These are phyloP conservation scores for Eutrema salsugineum DNA, from an alignment of 441 rosid genomes.

Conservation along the genomic window DNA sequence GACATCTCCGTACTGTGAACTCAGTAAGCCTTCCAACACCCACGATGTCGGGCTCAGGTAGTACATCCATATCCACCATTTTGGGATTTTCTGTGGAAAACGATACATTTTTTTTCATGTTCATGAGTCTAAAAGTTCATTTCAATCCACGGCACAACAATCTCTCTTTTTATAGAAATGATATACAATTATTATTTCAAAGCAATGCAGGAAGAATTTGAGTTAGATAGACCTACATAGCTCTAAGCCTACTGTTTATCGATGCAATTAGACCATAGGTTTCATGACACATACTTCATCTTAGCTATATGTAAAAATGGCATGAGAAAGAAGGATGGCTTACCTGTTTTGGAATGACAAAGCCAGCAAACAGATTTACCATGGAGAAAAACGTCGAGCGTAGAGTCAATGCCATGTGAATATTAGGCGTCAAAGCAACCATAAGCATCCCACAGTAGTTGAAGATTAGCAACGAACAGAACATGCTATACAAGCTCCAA, in stretches of 20 bases:
- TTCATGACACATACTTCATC: not conserved
- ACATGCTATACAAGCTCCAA: constrained; percentile 42
- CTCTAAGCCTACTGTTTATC: not conserved
- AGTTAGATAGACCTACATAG: not conserved
- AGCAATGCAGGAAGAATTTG: not conserved
- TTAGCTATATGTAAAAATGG: not conserved
- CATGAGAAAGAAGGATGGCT: not conserved
- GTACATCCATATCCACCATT: constrained; percentile 72
- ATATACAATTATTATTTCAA: not conserved
- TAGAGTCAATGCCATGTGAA: constrained; percentile 42
- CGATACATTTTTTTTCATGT: not conserved
- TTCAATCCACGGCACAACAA: not conserved
- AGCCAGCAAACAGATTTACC: constrained; percentile 58
- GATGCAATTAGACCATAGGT: not conserved
- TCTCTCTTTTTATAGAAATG: not conserved
- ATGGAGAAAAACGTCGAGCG: constrained; percentile 40
- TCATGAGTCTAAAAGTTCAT: not conserved
- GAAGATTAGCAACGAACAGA: constrained; percentile 48
- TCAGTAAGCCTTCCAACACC: constrained; percentile 56
- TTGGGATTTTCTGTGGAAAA: constrained; percentile 49
- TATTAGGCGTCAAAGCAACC: constrained; percentile 43
- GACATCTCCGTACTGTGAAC: constrained; percentile 58
- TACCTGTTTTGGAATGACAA: constrained; percentile 58
- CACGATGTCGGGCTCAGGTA: constrained; percentile 63
- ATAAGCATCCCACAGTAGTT: constrained; percentile 53